Base-by-base conservation (phyloP, 1,139 yeast genomes). In the Yamadazyma siamensis region DNA sequence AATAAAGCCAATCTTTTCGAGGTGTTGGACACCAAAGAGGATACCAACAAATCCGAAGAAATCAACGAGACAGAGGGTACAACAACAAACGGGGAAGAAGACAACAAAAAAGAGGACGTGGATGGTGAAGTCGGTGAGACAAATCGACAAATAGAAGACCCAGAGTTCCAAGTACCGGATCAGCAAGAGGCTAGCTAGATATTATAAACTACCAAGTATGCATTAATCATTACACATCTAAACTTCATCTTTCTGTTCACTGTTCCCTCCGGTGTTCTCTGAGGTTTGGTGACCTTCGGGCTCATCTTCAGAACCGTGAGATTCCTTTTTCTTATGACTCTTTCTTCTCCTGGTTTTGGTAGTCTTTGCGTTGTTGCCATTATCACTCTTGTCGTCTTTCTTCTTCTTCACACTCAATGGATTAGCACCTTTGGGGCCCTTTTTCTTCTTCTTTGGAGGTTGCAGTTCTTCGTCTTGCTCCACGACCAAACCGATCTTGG, bases 321-420 rank as follows among this genome's bases (percentile, higher is more conserved):
- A n/a, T n/a, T n/a, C n/a, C n/a, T n/a, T n/a, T n/a, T 38, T 45
- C 27, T 29, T 39, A 26, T 18, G 20, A 18, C 47, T 40, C 34
- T 36, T 41, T 27, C 48, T 39, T 34, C 46, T 44, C 60, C 71
- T 33, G 49, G 59, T 54, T 70, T 63, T 51, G 54, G 65, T 29
- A 12, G 32, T 27, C 8, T 22, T 29, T 11, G 13, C 29, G 3
- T 27, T 44, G 34, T 29, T 17, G 10, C 38, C 53, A 11, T 32
- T 23, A 8, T 18, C 31, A 10, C 13, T 29, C 2, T 25, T 44
- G 35, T 31, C 20, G 10, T 39, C 53, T 59, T 75, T 78, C 60
- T 74, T 79, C 60, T 75, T 79, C 62, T 85, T 87, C 23, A 85
- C 64, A 61, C 95, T 86, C 45, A 86, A 61, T 1, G 95, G 94